These are phyloP conservation scores for Candida neerlandica DNA, from an alignment of 1,139 yeast species.

Conservation along the genomic window DNA sequence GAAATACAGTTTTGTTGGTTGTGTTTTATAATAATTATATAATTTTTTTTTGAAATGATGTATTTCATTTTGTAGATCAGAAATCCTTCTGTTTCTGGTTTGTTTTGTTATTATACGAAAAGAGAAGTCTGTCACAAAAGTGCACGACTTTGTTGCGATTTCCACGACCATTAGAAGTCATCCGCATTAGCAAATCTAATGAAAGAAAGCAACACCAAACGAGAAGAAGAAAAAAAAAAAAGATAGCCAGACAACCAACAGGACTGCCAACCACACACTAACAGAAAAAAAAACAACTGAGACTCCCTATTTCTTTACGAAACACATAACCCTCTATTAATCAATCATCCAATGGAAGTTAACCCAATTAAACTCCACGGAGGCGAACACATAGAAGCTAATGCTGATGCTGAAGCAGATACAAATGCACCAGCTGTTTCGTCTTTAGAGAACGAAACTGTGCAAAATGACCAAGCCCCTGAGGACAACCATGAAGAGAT, in stretches of 20 bases:
- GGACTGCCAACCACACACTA: neutral
- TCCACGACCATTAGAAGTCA: neutral
- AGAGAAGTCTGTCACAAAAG: neutral
- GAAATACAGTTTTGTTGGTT: neutral
- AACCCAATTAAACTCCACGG: constrained; percentile 12
- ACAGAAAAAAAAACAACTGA: neutral
- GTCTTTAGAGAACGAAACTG: neutral
- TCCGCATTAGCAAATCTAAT: neutral
- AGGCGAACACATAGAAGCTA: neutral
- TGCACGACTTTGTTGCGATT: neutral
- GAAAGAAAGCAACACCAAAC: too few relatives aligned
- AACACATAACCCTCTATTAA: neutral
- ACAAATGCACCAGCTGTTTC: neutral
- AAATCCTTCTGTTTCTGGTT: neutral
- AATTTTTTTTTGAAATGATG: constrained; percentile 3
- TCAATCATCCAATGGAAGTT: constrained; percentile 11
- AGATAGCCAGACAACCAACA: neutral
- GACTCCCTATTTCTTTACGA: neutral
- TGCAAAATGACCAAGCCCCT: constrained; percentile 10
- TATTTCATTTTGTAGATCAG: neutral
- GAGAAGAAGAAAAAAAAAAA: too few relatives aligned
- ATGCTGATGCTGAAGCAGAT: constrained; percentile 1
- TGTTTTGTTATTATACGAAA: constrained; percentile 4
- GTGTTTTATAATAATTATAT: neutral
- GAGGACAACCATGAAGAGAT: constrained; percentile 4